These are phyloP conservation scores for Trichoderma sp. DNA, from an alignment of 2,329 filamentous ascomycete genomes.

Conservation along the genomic window DNA sequence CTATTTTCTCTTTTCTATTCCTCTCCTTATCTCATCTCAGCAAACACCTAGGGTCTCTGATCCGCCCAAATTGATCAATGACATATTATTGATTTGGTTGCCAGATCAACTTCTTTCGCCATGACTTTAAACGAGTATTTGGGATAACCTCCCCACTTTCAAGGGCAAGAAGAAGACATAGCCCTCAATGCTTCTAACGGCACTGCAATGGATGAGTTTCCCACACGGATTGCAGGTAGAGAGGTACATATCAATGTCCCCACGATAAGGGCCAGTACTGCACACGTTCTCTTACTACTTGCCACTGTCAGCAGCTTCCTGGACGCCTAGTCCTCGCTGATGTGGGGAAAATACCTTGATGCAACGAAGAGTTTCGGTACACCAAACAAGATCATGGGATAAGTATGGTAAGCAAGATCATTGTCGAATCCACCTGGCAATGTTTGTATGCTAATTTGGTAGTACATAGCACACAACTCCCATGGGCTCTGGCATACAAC, in stretches of 20 bases:
- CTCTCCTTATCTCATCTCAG: neutral
- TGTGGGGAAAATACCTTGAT: neutral
- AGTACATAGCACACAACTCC: slow-evolving; percentile 69
- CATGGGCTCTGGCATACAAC: slow-evolving; percentile 56
- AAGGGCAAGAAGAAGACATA: neutral
- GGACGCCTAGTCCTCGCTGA: neutral
- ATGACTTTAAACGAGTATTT: no score
- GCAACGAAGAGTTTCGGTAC: neutral
- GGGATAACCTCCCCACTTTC: neutral
- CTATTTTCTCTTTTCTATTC: neutral
- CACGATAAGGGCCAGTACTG: neutral
- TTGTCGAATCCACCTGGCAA: slow-evolving; percentile 53
- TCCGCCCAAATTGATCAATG: neutral
- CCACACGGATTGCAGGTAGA: neutral
- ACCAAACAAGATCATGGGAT: neutral
- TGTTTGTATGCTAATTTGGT: slow-evolving; percentile 68
- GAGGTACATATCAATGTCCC: neutral
- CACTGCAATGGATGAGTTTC: neutral
- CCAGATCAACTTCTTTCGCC: neutral
- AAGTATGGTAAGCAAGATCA: neutral
- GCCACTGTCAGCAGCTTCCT: neutral
- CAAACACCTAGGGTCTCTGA: neutral
- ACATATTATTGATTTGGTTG: neutral
- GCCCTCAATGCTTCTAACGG: neutral
- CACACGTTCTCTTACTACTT: no score